These are phyloP conservation scores for Cylindrotheca closterium DNA, from an alignment of 108 stramenopile genomes.

Conservation along the genomic window DNA sequence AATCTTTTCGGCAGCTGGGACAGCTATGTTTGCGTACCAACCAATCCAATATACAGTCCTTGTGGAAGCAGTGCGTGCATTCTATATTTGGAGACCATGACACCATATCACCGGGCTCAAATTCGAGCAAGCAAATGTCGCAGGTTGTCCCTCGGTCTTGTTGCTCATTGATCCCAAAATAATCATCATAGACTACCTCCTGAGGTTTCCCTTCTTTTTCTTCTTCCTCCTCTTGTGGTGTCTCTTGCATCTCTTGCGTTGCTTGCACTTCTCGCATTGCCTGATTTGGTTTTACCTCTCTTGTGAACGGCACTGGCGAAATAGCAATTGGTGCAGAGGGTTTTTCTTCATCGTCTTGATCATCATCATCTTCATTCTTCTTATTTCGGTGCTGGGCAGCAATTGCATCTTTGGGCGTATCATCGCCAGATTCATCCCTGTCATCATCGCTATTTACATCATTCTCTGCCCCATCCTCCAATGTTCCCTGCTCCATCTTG, in stretches of 20 bases:
- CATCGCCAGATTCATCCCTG: neutral
- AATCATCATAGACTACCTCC: slow-evolving; percentile 1
- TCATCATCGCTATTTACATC: neutral
- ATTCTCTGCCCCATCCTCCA: no score
- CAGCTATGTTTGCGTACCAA: slow-evolving; percentile 38
- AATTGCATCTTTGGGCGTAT: no score
- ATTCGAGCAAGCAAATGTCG: slow-evolving; percentile 55
- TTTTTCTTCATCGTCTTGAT: neutral
- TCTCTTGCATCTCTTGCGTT: neutral
- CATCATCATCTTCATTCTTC: neutral
- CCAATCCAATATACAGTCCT: slow-evolving; percentile 59
- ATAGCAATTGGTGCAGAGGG: neutral
- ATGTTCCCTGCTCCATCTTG: no score
- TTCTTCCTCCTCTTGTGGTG: neutral
- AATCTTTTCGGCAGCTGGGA: slow-evolving; percentile 53
- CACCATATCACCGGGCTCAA: slow-evolving; percentile 46
- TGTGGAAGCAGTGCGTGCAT: slow-evolving; percentile 50
- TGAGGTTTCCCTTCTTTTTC: neutral
- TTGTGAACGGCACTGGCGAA: neutral
- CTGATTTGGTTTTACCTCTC: neutral
- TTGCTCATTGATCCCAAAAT: slow-evolving; percentile 9
- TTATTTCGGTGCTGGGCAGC: no score
- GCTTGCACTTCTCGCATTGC: neutral
- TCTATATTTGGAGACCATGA: slow-evolving; percentile 37
- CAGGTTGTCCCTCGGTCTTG: slow-evolving; percentile 32